Evolutionary conservation across 1,284 basidiomycete species (phyloP), one percentile per base, ranked within the genome.

Genomic region (Ceratobasidium theobromae): DNA sequence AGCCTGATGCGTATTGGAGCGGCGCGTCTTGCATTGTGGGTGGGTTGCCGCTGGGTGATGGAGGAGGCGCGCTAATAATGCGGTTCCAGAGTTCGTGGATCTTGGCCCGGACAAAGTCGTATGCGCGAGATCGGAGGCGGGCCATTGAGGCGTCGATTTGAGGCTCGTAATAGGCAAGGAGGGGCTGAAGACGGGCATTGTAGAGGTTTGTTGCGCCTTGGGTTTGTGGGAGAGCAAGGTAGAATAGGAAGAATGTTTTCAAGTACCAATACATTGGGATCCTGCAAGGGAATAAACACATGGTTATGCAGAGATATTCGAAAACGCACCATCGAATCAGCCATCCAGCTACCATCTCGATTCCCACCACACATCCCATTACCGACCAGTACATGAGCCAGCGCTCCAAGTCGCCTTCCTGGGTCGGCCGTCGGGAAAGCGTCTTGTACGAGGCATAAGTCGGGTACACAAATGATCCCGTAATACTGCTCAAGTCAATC

Each of bases 351-450:
- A 88, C 79, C 71, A 87, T 87, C 74, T 93, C 91, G 18, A 88
- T 77, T 4, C 82, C 83, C 33, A 91, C 80, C 68, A 93, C 83
- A 73, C 85, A 86, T 0, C 89, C 91, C 11, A 93, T 82, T 0
- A 93, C 90, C 32, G 86, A 87, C 91, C 91, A 93, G 72, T 93
- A 94, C 90, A 92, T 93, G 55, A 93, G 79, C 91, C 91, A 93
- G 77, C 88, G 79, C 74, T 93, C 91, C 4, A 93, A 79, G 30
- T 91, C 88, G 49, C 81, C 85, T 71, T 91, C 87, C 3, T 87
- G 86, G 0, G 88, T 88, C 38, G 90, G 89, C 48, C 90, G 81
- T 73, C 88, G 87, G 51, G 87, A 88, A 35, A 93, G 81, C 0
- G 86, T 84, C 79, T 94, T 94, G 79, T 91, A 94, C 25, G 90